Evolutionary conservation across 169 alveolate genomes (phyloP).

Genomic region (Cystoisospora suis): DNA sequence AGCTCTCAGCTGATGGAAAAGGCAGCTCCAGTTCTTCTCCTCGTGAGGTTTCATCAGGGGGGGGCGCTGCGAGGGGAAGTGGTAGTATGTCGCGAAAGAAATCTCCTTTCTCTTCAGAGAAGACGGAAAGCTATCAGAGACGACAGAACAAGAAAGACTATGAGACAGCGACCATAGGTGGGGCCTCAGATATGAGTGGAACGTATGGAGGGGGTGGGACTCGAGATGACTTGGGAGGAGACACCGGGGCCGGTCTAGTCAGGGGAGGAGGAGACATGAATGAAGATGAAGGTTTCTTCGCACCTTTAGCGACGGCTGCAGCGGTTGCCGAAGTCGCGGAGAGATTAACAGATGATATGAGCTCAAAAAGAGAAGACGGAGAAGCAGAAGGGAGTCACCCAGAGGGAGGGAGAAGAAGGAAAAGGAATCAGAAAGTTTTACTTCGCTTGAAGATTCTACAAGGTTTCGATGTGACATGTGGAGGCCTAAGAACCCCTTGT

Average conservation of each 20-base stretch:
- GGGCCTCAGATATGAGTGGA: too few relatives aligned
- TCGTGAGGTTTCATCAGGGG: too few relatives aligned
- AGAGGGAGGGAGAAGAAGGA: not conserved
- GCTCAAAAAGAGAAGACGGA: not conserved
- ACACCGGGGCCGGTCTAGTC: not conserved
- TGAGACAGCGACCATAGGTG: too few relatives aligned
- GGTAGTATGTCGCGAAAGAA: too few relatives aligned
- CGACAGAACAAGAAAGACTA: too few relatives aligned
- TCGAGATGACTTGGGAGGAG: too few relatives aligned
- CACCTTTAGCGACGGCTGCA: constrained; percentile 2
- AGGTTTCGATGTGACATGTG: constrained; percentile 5
- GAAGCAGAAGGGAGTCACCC: not conserved
- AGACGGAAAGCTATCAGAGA: too few relatives aligned
- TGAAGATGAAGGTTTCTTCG: constrained; percentile 39
- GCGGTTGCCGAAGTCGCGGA: not conserved
- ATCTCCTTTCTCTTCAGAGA: too few relatives aligned
- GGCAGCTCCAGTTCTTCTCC: not conserved
- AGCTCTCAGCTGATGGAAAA: not conserved
- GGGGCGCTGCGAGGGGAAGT: too few relatives aligned
- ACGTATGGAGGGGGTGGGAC: too few relatives aligned
- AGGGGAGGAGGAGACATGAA: constrained; percentile 24
- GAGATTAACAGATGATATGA: not conserved
- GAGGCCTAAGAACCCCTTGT: constrained; percentile 42
- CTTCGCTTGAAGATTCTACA: not conserved
- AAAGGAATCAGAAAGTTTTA: not conserved